Evolutionary conservation across 176 grass and related monocot species (phyloP), one percentile per base, ranked within the genome.

Genomic region (Ampelocalamus luodianensis): DNA sequence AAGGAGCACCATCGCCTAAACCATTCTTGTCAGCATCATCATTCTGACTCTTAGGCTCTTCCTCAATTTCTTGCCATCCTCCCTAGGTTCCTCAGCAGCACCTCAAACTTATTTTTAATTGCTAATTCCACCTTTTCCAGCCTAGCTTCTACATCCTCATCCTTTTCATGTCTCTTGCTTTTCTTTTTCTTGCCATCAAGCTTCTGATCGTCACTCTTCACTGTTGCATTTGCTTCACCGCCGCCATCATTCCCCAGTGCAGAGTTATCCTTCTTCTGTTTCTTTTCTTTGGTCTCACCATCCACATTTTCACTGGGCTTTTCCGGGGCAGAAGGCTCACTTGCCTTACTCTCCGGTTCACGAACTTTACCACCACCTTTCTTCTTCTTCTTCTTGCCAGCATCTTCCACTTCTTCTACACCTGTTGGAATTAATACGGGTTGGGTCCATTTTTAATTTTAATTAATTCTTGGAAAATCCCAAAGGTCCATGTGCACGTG

Each of bases 231-330:
- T 38, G 32, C 39, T 62, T 73, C 59, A 10, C 11, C 65, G 55
- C 68, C 42, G 42, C 15, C 62, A 65, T 65, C 67, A 75, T 40
- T 59, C n/a, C 22, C 74, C 3, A 3, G 17, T 17, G 46, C 40
- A 13, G 82, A 82, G 15, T 24, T 66, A 62, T 29, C 72, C 63
- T 74, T 85, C 77, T 87, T 90, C 23, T 75, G 69, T 79, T 79
- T 92, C 87, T 89, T 92, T 42, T 87, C 90, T 36, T 88, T 92
- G 8, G 65, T 75, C 71, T 90, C 89, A 59, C 5, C 55, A 15
- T 6, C 70, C 1, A 1, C 27, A 66, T 82, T 78, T 8, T 87
- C 77, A 74, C 42, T 65, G 0, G 45, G 36, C 37, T 73, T 67
- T 61, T 85, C 69, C 4, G 44, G 15, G 11, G 69, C 49, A 68